Evolutionary conservation across 345 rosid species (phyloP).

Genomic region (Brassica juncea): DNA sequence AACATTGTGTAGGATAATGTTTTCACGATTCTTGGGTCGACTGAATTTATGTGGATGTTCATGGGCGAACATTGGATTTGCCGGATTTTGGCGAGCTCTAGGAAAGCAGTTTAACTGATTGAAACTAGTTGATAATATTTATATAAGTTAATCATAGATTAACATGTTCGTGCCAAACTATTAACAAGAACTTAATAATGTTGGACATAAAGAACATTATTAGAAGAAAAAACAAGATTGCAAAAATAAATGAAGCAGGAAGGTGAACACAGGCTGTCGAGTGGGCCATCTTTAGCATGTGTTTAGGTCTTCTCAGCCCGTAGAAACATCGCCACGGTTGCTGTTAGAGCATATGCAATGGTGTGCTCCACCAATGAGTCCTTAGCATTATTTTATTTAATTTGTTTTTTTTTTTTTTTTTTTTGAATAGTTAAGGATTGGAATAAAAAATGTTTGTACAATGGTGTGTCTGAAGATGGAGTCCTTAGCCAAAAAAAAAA

Average conservation of each 20-base stretch:
- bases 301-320: slow-evolving; percentile 23
- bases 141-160: background rate
- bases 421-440: too few relatives aligned
- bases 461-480: too few relatives aligned
- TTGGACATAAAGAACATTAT: background rate
- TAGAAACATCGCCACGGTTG: slow-evolving; percentile 33
- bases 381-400: too few relatives aligned
- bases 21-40: background rate
- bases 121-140: background rate
- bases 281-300: slow-evolving; percentile 27
- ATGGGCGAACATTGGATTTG: background rate
- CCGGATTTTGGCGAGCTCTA: background rate
- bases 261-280: slow-evolving; percentile 17
- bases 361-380: too few relatives aligned
- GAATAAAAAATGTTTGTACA: too few relatives aligned
- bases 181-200: background rate
- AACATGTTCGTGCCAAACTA: background rate
- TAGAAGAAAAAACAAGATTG: background rate
- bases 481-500: too few relatives aligned
- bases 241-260: background rate
- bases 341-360: too few relatives aligned
- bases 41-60: background rate
- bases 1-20: background rate
- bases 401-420: too few relatives aligned
- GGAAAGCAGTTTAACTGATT: background rate